These are phyloP conservation scores for Cocos nucifera DNA, from an alignment of 176 grass and related monocot genomes.

Conservation along the genomic window DNA sequence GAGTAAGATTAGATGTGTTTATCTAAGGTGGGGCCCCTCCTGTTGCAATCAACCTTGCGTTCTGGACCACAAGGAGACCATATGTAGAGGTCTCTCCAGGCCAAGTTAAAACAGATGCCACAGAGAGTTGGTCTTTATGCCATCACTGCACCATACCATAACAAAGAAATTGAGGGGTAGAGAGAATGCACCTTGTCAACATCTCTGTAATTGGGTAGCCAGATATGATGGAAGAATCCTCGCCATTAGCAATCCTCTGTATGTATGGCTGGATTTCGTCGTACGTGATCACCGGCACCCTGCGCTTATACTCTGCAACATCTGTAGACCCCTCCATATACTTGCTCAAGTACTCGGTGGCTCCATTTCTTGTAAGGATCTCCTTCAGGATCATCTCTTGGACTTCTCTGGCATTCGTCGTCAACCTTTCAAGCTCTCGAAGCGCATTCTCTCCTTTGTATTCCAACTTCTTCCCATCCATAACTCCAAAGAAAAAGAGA, in stretches of 20 bases:
- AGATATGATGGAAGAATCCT: conserved; percentile 65
- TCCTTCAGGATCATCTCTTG: conserved; percentile 49
- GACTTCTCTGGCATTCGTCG: conserved; percentile 46
- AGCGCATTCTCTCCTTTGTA: conserved; percentile 44
- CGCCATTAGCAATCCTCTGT: conserved; percentile 42
- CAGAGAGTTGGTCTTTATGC: no score
- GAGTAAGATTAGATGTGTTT: no score
- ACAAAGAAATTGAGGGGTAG: background rate
- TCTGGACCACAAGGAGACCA: no score
- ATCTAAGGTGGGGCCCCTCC: no score
- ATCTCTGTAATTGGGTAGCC: conserved; percentile 48
- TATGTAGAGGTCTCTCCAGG: no score
- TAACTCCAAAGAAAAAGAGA: conserved; percentile 17
- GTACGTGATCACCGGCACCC: conserved; percentile 55
- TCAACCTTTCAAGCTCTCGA: conserved; percentile 57
- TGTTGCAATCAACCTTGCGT: no score
- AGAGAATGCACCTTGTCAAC: conserved; percentile 42
- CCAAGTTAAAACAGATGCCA: no score
- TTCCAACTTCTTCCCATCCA: conserved; percentile 42
- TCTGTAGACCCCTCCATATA: conserved; percentile 50
- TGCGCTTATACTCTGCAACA: conserved; percentile 43
- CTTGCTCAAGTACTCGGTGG: conserved; percentile 54
- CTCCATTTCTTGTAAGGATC: conserved; percentile 52
- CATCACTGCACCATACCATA: no score
- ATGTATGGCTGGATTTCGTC: conserved; percentile 52